Evolutionary conservation across 257 asterid species (phyloP).

Genomic region (Rhazya stricta): DNA sequence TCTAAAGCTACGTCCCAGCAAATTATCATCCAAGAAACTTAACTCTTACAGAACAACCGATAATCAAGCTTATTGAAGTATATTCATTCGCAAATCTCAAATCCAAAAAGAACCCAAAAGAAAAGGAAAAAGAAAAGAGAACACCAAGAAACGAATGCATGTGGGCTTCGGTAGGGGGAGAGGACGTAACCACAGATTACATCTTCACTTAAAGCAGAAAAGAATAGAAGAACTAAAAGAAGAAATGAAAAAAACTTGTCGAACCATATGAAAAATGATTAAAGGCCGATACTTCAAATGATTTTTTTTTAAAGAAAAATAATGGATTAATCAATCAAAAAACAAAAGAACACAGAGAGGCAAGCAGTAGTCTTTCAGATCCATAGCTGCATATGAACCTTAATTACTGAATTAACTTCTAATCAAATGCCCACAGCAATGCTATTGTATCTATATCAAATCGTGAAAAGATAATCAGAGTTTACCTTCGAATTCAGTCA

Average conservation of each 20-base stretch:
- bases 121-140: neutral
- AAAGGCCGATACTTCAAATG: neutral
- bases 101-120: neutral
- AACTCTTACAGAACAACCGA: neutral
- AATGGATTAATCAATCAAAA: neutral
- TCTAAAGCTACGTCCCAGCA: neutral
- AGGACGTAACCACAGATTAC: neutral
- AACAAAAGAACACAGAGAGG: neutral
- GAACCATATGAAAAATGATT: neutral
- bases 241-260: too few species aligned
- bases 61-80: neutral
- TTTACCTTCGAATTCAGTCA: neutral
- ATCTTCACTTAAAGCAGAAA: neutral
- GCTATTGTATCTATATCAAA: constrained; percentile 1
- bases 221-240: too few species aligned
- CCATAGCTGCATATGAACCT: neutral
- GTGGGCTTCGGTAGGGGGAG: neutral
- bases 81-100: too few species aligned
- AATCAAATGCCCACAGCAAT: neutral
- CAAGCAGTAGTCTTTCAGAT: neutral
- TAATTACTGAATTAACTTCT: neutral
- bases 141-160: too few species aligned
- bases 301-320: neutral
- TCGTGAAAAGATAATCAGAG: neutral
- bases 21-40: neutral